Percentiles rank a stretch among this genome's conserved stretches.
phyloP scores from a whole-genome alignment of 805 yeast genomes.

The Cyberlindnera lachancei region DNA sequence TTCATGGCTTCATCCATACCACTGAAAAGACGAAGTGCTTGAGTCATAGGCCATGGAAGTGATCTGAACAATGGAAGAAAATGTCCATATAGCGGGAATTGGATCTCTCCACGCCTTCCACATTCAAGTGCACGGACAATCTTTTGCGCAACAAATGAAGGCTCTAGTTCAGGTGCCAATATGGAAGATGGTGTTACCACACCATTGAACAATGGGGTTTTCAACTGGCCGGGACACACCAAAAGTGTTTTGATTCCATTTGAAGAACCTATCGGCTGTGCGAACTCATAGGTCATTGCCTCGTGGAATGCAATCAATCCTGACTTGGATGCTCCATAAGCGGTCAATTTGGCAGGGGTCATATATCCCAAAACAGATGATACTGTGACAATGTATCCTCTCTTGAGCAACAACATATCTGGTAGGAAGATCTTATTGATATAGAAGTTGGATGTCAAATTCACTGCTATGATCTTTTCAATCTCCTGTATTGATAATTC shows the following conservation, averaged over 20 bases:
- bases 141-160: slow-evolving; percentile 51
- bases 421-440: slow-evolving; percentile 69
- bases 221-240: slow-evolving; percentile 83
- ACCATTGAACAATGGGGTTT: slow-evolving; percentile 65
- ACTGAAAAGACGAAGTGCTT: slow-evolving; percentile 31
- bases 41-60: slow-evolving; percentile 59
- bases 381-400: slow-evolving; percentile 76
- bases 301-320: slow-evolving; percentile 83
- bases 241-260: slow-evolving; percentile 64
- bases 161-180: slow-evolving; percentile 79
- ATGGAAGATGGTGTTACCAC: slow-evolving; percentile 66
- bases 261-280: slow-evolving; percentile 32
- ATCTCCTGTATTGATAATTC: slow-evolving; percentile 53
- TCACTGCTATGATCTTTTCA: slow-evolving; percentile 55
- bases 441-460: slow-evolving; percentile 62
- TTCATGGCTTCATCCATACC: slow-evolving; percentile 41
- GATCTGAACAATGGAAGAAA: slow-evolving; percentile 65
- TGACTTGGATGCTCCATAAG: slow-evolving; percentile 87
- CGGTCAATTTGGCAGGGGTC: slow-evolving; percentile 68
- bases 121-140: slow-evolving; percentile 48
- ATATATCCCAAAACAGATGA: slow-evolving; percentile 82
- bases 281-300: slow-evolving; percentile 63
- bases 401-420: slow-evolving; percentile 46
- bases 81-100: slow-evolving; percentile 69
- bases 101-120: slow-evolving; percentile 64